Conservation (phyloP, 169 alveolate genomes). For the Plasmodium vinckei region DNA sequence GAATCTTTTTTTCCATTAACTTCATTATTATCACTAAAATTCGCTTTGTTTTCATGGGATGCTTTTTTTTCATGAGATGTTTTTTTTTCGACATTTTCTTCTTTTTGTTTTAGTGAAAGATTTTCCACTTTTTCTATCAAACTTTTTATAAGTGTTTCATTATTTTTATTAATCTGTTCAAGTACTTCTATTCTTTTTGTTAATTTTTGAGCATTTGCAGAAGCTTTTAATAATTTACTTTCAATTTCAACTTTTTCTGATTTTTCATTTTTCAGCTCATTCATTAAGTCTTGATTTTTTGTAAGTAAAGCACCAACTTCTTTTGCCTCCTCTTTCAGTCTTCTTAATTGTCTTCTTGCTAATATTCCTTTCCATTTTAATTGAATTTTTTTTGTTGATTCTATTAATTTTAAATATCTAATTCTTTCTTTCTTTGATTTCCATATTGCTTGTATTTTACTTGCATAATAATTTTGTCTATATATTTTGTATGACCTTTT, state of each 20-base stretch:
- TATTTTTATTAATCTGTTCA: constrained; percentile 77
- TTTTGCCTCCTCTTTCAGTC: constrained; percentile 87
- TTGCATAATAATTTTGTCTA: constrained; percentile 75
- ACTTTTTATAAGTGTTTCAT: constrained; percentile 24
- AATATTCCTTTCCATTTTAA: constrained; percentile 83
- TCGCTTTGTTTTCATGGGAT: no score
- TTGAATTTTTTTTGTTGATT: constrained; percentile 82
- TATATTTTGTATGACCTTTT: constrained; percentile 57
- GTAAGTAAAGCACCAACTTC: constrained; percentile 80
- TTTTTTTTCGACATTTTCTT: no score
- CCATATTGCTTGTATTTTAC: constrained; percentile 86
- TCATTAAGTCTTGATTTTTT: constrained; percentile 80
- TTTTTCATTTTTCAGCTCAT: constrained; percentile 83
- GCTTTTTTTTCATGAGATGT: no score
- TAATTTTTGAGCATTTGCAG: constrained; percentile 81
- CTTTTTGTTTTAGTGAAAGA: not conserved
- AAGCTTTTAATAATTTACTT: constrained; percentile 82
- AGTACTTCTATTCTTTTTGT: constrained; percentile 77
- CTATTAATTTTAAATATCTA: constrained; percentile 73
- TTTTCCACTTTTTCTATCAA: constrained; percentile 9
- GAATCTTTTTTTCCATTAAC: not conserved
- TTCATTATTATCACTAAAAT: not conserved
- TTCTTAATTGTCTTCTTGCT: constrained; percentile 86
- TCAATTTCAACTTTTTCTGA: constrained; percentile 84
- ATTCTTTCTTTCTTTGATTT: constrained; percentile 77